Evolutionary conservation across 148 eudicot genomes (phyloP).

Genomic region (Rhododendron mucronatum): DNA sequence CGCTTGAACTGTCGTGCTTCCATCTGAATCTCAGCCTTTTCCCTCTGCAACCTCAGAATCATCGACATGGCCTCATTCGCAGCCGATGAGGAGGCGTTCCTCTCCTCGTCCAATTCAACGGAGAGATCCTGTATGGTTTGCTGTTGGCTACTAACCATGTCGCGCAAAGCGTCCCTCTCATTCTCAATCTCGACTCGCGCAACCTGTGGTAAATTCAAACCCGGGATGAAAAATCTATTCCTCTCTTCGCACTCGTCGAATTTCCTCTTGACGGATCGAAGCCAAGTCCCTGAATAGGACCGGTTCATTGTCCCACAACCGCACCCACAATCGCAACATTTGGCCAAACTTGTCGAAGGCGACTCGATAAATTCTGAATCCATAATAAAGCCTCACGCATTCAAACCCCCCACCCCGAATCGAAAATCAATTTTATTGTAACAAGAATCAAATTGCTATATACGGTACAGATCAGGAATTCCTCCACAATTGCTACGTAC

Average conservation of each 20-base stretch:
- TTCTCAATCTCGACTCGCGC: conserved; percentile 76
- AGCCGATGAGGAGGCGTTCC: conserved; percentile 90
- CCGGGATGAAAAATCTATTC: conserved; percentile 46
- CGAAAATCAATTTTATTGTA: neutral
- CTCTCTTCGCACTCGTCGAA: conserved; percentile 50
- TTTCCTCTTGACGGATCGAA: conserved; percentile 79
- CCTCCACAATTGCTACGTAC: neutral
- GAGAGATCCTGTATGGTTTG: conserved; percentile 61
- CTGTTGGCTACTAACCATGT: conserved; percentile 68
- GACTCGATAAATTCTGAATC: conserved; percentile 31
- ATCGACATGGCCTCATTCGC: conserved; percentile 97
- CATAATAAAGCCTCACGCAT: conserved; percentile 28
- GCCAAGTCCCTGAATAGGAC: conserved; percentile 47
- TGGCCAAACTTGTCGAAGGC: conserved; percentile 38
- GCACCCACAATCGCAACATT: conserved; percentile 78
- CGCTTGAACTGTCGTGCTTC: conserved; percentile 74
- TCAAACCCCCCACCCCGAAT: conserved; percentile 12
- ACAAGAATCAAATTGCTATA: neutral
- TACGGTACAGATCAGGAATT: neutral
- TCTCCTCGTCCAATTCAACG: conserved; percentile 83
- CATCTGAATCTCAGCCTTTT: conserved; percentile 78
- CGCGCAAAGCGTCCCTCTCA: conserved; percentile 68
- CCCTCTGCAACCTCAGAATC: conserved; percentile 92
- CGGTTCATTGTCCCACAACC: conserved; percentile 43
- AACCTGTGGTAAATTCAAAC: conserved; percentile 46